Conservation (phyloP, 2,329 filamentous ascomycete genomes). For the Exutisphaerella laricina region DNA sequence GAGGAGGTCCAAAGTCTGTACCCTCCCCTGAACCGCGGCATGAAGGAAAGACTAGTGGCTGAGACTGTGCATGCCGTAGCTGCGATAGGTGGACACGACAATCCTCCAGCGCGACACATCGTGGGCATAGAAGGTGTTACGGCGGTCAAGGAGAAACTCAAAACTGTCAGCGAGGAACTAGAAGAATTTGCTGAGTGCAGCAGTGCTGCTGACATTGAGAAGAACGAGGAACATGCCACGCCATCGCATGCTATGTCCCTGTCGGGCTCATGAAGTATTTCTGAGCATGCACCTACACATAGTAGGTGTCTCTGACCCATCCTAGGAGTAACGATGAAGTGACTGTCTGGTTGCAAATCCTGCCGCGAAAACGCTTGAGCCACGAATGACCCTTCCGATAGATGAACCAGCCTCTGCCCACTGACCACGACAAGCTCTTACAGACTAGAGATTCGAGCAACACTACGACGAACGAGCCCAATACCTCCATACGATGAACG, state of each 20-base stretch:
- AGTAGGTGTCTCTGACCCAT: too few species aligned
- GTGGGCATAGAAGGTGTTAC: conserved; percentile 83
- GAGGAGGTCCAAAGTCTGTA: conserved; percentile 61
- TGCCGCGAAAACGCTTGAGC: too few species aligned
- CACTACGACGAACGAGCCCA: too few species aligned
- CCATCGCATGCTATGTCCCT: conserved; percentile 3
- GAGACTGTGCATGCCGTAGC: conserved; percentile 90
- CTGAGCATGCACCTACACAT: too few species aligned
- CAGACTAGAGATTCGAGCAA: too few species aligned
- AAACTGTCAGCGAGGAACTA: conserved; percentile 90
- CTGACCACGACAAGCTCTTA: too few species aligned
- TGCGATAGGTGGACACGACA: conserved; percentile 91
- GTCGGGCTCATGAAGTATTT: not conserved
- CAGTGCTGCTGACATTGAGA: conserved; percentile 67
- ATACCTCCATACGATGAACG: too few species aligned
- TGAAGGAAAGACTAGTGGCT: conserved; percentile 68
- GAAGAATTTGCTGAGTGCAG: conserved; percentile 95
- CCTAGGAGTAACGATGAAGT: too few species aligned
- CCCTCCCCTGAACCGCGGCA: conserved; percentile 61
- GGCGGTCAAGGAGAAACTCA: conserved; percentile 91
- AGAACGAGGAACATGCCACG: conserved; percentile 13
- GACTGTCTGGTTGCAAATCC: too few species aligned
- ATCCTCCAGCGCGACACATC: conserved; percentile 89
- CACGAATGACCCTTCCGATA: too few species aligned
- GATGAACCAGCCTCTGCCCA: too few species aligned